Conservation (phyloP, 208 protist species). For the Acanthamoeba royreba region DNA sequence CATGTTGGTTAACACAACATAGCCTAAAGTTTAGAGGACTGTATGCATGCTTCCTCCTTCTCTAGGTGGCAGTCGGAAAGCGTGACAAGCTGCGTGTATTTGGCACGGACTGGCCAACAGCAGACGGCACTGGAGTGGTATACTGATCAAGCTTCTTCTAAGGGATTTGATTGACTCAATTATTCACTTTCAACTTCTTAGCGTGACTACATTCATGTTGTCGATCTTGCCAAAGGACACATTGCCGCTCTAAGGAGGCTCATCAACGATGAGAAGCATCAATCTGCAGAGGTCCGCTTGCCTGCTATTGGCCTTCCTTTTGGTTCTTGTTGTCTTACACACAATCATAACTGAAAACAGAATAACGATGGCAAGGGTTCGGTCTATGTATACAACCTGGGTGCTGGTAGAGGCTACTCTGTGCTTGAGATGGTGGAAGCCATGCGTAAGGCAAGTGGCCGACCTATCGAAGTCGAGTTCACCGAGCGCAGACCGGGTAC, state of each 20-base stretch:
- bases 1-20: too few species aligned
- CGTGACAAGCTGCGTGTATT: conserved; percentile 40
- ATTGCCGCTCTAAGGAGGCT: conserved; percentile 84
- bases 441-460: conserved; percentile 87
- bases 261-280: neutral
- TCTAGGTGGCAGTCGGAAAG: neutral
- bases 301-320: neutral
- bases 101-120: conserved; percentile 89
- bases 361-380: neutral
- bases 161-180: neutral
- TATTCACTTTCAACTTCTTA: conserved; percentile 58
- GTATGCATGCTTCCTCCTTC: too few species aligned
- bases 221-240: conserved; percentile 94
- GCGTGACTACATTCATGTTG: conserved; percentile 98
- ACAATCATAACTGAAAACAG: conserved; percentile 12
- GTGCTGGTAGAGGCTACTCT: conserved; percentile 90
- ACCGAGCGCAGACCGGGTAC: conserved; percentile 48
- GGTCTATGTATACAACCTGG: conserved; percentile 92
- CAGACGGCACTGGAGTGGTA: conserved; percentile 89
- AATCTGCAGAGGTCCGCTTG: neutral
- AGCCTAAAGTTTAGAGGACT: too few species aligned
- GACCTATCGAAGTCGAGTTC: conserved; percentile 85
- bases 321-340: neutral
- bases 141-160: neutral
- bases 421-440: conserved; percentile 94